phyloP scores from a whole-genome alignment of 768 basidiomycete species.

The Trichaptum fuscoviolaceum region DNA sequence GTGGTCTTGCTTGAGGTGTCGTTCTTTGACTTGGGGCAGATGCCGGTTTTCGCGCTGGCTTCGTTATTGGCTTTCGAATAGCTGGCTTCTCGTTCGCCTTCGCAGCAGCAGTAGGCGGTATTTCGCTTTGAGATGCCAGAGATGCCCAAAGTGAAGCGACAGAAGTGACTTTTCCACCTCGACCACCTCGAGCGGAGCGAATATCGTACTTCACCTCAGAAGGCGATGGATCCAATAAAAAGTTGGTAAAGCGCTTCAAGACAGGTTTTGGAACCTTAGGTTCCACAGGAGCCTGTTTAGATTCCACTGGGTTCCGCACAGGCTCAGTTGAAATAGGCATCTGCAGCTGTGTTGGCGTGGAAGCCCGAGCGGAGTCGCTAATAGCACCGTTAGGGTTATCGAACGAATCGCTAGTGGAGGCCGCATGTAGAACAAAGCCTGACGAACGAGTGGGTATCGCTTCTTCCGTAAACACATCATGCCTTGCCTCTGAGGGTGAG shows the following conservation, averaged over 20 bases:
- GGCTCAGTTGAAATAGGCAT: constrained; percentile 5
- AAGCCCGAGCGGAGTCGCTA: constrained; percentile 17
- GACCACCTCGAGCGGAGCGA: constrained; percentile 71
- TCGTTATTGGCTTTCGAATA: not conserved
- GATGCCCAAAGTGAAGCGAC: constrained; percentile 73
- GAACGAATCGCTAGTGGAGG: not conserved
- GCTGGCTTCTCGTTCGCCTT: constrained; percentile 9
- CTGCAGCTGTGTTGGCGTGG: not conserved
- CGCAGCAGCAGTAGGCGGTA: not conserved
- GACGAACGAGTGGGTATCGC: constrained; percentile 52
- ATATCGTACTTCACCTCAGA: constrained; percentile 65
- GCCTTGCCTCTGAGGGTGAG: not conserved
- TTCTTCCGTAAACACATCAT: constrained; percentile 11
- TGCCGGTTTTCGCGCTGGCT: not conserved
- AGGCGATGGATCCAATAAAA: constrained; percentile 27
- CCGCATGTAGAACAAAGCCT: constrained; percentile 45
- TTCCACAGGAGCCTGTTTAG: not conserved
- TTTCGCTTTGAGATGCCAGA: constrained; percentile 6
- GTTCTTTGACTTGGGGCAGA: constrained; percentile 5
- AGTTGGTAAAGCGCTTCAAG: not conserved
- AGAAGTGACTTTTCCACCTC: constrained; percentile 67
- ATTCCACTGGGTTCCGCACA: not conserved
- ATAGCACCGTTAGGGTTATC: constrained; percentile 49
- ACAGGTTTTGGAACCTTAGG: not conserved
- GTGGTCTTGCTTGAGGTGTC: constrained; percentile 8